A percentile compares a stretch with the other conserved stretches of the same genome.
These are phyloP conservation scores for bread wheat (Triticum aestivum) DNA, from an alignment of 176 grass and related monocot genomes.

Conservation along the genomic window DNA sequence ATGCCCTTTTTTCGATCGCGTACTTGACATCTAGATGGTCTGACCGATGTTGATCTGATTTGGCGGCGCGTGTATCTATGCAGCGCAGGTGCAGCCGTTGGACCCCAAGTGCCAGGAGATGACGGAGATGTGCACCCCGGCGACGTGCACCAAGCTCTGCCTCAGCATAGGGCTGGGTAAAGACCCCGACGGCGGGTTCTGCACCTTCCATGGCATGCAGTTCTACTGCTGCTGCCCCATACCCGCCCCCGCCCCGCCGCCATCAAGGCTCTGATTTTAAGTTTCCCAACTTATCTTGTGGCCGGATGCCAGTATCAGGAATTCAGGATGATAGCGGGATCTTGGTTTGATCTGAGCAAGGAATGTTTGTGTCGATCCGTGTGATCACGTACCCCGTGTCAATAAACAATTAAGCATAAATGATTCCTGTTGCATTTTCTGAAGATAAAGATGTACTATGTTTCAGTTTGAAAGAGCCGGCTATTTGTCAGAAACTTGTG, in stretches of 20 bases:
- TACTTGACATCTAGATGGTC: no score
- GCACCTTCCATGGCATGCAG: background rate
- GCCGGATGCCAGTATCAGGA: no score
- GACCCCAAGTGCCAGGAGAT: constrained; percentile 11
- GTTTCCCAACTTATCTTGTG: no score
- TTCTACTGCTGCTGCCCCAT: constrained; percentile 18
- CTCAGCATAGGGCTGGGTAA: background rate
- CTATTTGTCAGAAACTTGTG: no score
- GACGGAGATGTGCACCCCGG: background rate
- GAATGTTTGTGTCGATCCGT: no score
- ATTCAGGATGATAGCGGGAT: no score
- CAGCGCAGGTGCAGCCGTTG: background rate
- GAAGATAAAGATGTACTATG: no score
- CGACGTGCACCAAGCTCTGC: background rate
- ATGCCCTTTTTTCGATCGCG: background rate
- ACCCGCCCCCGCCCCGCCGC: background rate
- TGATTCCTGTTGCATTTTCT: no score
- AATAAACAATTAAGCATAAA: no score
- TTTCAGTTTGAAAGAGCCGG: no score
- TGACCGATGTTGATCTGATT: background rate
- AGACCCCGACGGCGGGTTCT: background rate
- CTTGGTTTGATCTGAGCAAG: no score
- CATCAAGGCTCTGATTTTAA: background rate
- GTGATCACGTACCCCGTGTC: no score
- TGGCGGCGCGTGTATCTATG: background rate